A percentile compares a stretch with the other conserved stretches of the same genome.
These are phyloP conservation scores for Candida glaebosa DNA, from an alignment of 805 yeast genomes.

Conservation along the genomic window DNA sequence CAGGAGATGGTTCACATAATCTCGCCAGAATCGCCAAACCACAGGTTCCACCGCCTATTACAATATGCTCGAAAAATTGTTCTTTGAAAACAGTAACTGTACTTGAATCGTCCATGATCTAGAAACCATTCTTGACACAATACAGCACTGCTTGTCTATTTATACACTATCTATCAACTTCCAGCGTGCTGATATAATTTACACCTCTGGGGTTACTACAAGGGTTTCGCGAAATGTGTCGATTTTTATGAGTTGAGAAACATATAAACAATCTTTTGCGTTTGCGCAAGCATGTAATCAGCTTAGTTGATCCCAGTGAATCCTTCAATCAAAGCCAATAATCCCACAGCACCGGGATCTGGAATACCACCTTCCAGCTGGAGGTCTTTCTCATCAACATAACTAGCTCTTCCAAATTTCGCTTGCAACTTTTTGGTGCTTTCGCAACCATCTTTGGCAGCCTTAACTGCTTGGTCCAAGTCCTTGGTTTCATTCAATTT, in stretches of 20 bases:
- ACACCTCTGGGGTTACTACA: constrained; percentile 1
- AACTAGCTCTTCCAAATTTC: constrained; percentile 90
- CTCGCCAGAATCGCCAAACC: constrained; percentile 41
- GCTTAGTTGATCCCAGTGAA: constrained; percentile 15
- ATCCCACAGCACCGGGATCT: constrained; percentile 94
- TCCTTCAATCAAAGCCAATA: constrained; percentile 58
- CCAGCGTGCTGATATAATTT: background rate
- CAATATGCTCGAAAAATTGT: constrained; percentile 31
- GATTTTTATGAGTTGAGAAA: background rate
- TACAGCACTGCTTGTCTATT: background rate
- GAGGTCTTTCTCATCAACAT: constrained; percentile 65
- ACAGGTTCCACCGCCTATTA: constrained; percentile 48
- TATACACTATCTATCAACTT: background rate
- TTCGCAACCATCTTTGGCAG: constrained; percentile 75
- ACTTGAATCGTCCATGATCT: background rate
- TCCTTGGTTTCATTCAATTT: constrained; percentile 50
- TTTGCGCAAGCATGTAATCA: too few relatives aligned
- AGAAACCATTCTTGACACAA: too few relatives aligned
- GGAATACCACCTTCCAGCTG: constrained; percentile 69
- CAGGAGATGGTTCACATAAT: constrained; percentile 40
- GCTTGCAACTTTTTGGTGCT: constrained; percentile 73
- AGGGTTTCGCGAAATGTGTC: constrained; percentile 2
- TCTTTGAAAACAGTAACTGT: constrained; percentile 7
- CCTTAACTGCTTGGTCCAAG: constrained; percentile 56
- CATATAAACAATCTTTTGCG: background rate